Conservation (phyloP, 2,329 filamentous ascomycete genomes). For the Xylaria sp. region DNA sequence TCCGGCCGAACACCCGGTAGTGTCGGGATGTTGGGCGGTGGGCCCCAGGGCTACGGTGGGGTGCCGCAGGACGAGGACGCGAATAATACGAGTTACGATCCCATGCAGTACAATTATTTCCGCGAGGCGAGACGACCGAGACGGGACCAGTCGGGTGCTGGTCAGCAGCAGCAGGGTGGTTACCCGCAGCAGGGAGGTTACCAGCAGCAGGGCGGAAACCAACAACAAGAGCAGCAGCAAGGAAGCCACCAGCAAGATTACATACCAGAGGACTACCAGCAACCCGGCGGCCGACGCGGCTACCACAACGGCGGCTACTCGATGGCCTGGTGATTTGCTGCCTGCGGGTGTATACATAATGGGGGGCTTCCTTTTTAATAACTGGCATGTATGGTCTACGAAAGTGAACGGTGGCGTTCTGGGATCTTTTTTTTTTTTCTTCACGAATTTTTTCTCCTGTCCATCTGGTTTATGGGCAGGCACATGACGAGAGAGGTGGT, state of each 20-base stretch:
- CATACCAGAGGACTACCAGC: no score
- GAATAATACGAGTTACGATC: constrained; percentile 35
- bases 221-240: no score
- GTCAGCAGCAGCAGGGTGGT: no score
- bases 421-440: constrained; percentile 5
- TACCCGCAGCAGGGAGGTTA: no score
- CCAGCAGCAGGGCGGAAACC: no score
- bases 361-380: not conserved
- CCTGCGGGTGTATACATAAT: constrained; percentile 13
- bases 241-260: no score
- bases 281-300: no score
- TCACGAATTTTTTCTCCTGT: constrained; percentile 1
- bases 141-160: constrained; percentile 10
- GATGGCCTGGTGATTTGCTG: constrained; percentile 13
- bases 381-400: constrained; percentile 4
- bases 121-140: constrained; percentile 31
- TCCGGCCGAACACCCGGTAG: constrained; percentile 25
- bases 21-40: constrained; percentile 51
- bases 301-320: no score
- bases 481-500: constrained; percentile 3
- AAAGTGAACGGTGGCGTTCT: constrained; percentile 13
- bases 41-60: constrained; percentile 54
- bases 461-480: constrained; percentile 9
- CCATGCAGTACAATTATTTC: constrained; percentile 54
- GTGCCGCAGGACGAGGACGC: constrained; percentile 50